phyloP scores from a whole-genome alignment of 805 yeast species.

The Blastobotrys robertii region DNA sequence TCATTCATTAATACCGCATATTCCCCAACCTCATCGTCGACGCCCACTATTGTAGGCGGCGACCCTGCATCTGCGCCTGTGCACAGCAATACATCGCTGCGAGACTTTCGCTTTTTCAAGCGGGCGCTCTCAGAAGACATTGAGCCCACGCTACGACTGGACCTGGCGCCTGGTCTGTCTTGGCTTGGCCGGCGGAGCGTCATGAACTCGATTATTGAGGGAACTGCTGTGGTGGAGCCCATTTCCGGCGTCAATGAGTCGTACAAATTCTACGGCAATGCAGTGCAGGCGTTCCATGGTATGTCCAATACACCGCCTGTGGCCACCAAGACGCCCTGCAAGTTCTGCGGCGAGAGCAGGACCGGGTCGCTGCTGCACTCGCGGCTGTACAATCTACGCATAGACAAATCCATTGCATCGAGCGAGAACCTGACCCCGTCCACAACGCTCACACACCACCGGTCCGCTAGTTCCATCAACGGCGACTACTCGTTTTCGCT shows the following conservation, averaged over 20 bases:
- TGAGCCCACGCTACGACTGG: constrained; percentile 60
- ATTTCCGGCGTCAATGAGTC: constrained; percentile 73
- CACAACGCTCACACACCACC: background rate
- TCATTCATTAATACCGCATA: no score
- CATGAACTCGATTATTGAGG: constrained; percentile 62
- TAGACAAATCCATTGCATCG: constrained; percentile 17
- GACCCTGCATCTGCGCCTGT: background rate
- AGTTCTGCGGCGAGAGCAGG: constrained; percentile 75
- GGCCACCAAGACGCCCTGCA: constrained; percentile 66
- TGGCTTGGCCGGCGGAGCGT: constrained; percentile 55
- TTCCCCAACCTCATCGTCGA: no score
- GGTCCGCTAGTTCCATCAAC: background rate
- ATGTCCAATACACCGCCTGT: constrained; percentile 48
- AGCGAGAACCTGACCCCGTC: background rate
- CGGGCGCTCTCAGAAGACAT: constrained; percentile 65
- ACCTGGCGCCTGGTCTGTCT: constrained; percentile 51
- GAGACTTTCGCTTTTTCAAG: constrained; percentile 50
- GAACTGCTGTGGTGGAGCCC: constrained; percentile 77
- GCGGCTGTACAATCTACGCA: constrained; percentile 59
- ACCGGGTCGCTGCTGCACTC: constrained; percentile 65
- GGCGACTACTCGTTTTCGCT: constrained; percentile 1
- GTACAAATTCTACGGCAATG: constrained; percentile 26
- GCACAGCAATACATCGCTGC: constrained; percentile 25
- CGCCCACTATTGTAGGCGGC: no score
- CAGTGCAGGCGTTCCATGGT: background rate